A percentile compares a stretch with the other conserved stretches of the same genome.
Conservation (phyloP, 1,284 basidiomycete genomes). For the Filobasidium uniguttulatum region DNA sequence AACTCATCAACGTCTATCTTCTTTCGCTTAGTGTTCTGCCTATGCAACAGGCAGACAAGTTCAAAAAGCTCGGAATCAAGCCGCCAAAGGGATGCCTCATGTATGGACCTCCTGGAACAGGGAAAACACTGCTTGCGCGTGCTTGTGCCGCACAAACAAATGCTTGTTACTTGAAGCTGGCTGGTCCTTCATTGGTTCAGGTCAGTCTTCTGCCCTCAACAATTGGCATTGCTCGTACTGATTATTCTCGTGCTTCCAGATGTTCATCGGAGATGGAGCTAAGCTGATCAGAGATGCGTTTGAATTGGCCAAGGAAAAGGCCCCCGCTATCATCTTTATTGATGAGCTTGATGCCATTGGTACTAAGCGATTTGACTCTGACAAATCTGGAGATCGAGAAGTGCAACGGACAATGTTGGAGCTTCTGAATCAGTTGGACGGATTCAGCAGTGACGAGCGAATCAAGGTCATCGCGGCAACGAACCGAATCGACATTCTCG, state of each 20-base stretch:
- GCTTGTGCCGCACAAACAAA: slow-evolving; percentile 71
- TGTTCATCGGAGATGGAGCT: slow-evolving; percentile 87
- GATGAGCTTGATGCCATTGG: slow-evolving; percentile 98
- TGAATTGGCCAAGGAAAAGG: slow-evolving; percentile 91
- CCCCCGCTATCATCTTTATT: slow-evolving; percentile 97
- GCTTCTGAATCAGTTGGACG: slow-evolving; percentile 77
- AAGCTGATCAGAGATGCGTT: slow-evolving; percentile 97
- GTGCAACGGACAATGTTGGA: slow-evolving; percentile 99
- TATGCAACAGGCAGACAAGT: slow-evolving; percentile 68
- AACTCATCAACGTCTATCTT: slow-evolving; percentile 8
- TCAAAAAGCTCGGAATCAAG: slow-evolving; percentile 66
- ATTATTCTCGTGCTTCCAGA: slow-evolving; percentile 30
- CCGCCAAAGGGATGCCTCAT: slow-evolving; percentile 65
- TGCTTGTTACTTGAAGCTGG: slow-evolving; percentile 65
- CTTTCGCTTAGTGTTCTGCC: slow-evolving; percentile 44
- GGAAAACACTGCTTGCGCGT: slow-evolving; percentile 62
- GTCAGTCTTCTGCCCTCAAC: slow-evolving; percentile 18
- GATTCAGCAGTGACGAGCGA: slow-evolving; percentile 76
- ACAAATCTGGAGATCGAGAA: slow-evolving; percentile 94
- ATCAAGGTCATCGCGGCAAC: slow-evolving; percentile 99
- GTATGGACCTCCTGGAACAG: slow-evolving; percentile 69
- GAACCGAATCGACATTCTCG: slow-evolving; percentile 95
- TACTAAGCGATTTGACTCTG: slow-evolving; percentile 97
- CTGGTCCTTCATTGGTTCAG: slow-evolving; percentile 61
- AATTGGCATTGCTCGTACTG: neutral